Base-by-base conservation (phyloP, 139 green algal genomes). In the Chlorella sp. region DNA sequence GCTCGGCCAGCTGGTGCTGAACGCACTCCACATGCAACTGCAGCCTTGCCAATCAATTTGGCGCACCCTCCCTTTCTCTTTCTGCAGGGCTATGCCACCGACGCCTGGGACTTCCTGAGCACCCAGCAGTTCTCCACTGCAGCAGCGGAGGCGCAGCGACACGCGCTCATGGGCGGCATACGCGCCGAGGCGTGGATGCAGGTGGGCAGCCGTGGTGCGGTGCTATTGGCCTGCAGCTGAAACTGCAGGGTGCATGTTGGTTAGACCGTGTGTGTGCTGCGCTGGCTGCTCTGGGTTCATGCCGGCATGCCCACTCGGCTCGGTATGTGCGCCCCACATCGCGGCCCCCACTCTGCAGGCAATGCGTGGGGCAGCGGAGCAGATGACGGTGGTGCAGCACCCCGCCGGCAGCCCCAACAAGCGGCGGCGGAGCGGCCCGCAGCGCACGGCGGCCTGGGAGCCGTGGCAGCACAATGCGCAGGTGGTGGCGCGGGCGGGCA, bases 401-500 rank as follows among this genome's bases (percentile, higher is more conserved):
- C 40, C 58, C 30, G 32, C 40, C 7, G 54, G 46, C 38, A 83
- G 77, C 77, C 77, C 60, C 26, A 73, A 73, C 56, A 83, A 70
- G 77, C 77, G 41, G 32, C 36, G 58, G 26, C 60, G 40, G 19
- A 41, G 56, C 58, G 64, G 44, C 28, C 58, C 58, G 7, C 34
- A 28, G 22, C 48, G 51, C 36, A 9, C 41, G 41, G 26, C 41
- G 7, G 51, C n/a, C 0, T 68, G 75, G 48, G 51, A 81, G 34
- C 75, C 76, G 5, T 82, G 76, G 76, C 76, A 82, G 56, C 76
- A 82, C 46, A 41, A 73, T 58, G 76, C 76, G 26, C 76, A 72
- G 30, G 20, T 82, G 58, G 36, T 11, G 40, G 56, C 30, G 2
- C 41, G 58, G 3, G 76, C 38, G 24, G 76, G 76, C 41, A 68